Evolutionary conservation across 495 filamentous ascomycete genomes (phyloP), one percentile per base, ranked within the genome.

Genomic region (Talaromyces liani): DNA sequence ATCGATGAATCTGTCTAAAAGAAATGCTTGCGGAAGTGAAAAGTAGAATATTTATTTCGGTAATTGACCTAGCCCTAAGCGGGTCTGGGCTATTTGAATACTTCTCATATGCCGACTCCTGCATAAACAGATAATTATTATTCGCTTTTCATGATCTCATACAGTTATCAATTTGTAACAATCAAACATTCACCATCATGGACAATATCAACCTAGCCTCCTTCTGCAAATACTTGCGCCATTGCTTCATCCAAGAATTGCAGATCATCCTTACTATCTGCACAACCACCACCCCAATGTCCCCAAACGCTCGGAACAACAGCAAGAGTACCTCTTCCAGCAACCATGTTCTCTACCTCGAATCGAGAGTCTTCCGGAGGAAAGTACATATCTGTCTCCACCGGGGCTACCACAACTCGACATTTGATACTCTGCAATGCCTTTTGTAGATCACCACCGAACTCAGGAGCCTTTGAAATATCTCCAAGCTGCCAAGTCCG

Each of bases 401-500:
- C 70, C 1, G 88, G 88, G 7, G 90, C 67, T 8, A 90, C 84
- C 27, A 91, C 71, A 0, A 82, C 82, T 65, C 86, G 88, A 6
- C 87, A 87, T 69, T 86, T 87, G 67, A 90, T 90, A 31, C 79
- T 84, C 53, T 79, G 77, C 84, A 91, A 80, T 0, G 87, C 85
- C 47, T 81, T 79, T 60, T 82, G 79, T 64, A 90, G 86, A 66
- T 87, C 75, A 16, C 86, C 85, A 64, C 87, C 82, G 64, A 89
- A 89, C 25, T 81, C 82, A 57, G 82, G 81, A 67, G 89, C 86
- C 31, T 80, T 68, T 1, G 85, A 86, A 63, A 84, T 81, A 66
- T 91, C 85, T 29, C 80, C 88, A 61, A 82, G 79, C 71, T 91
- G 88, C 88, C 88, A 91, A n/a, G 88, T 90, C 60, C 86, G 81